phyloP scores from a whole-genome alignment of 2,329 filamentous ascomycete genomes.

The Grosmannia clavigera region DNA sequence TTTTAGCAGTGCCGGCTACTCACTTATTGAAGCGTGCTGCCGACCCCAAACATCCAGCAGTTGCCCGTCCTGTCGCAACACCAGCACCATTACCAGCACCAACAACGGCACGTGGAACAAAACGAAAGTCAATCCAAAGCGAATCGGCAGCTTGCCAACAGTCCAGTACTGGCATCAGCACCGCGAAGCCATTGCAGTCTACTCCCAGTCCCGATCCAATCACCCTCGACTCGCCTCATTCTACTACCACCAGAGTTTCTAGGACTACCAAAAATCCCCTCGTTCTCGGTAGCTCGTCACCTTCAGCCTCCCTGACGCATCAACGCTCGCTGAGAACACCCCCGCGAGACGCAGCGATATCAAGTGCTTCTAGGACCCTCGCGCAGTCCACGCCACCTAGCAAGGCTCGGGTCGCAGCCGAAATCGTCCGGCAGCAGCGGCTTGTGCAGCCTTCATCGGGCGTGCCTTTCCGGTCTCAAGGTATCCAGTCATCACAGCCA shows the following conservation, averaged over 20 bases:
- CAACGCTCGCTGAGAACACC: conserved; percentile 5
- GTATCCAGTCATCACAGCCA: not conserved
- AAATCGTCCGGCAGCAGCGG: not conserved
- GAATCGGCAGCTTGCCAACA: not conserved
- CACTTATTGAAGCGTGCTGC: not conserved
- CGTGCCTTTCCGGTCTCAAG: conserved; percentile 4
- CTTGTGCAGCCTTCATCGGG: not conserved
- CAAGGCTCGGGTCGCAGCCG: not conserved
- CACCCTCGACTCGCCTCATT: not conserved
- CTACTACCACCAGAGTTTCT: not conserved
- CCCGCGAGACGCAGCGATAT: not conserved
- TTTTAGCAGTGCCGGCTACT: not conserved
- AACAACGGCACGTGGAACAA: conserved; percentile 6
- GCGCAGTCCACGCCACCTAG: conserved; percentile 3
- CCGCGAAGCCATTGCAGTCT: not conserved
- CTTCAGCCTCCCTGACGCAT: not conserved
- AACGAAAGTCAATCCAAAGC: conserved; percentile 8
- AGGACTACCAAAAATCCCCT: not conserved
- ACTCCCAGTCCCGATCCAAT: not conserved
- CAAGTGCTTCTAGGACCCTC: not conserved
- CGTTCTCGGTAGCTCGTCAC: not conserved
- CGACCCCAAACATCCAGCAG: not conserved
- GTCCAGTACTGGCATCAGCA: not conserved
- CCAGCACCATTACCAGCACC: not conserved
- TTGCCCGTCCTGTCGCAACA: not conserved